Base-by-base conservation (phyloP, 2,329 filamentous ascomycete species). In the Scopulariopsis brevicaulis region DNA sequence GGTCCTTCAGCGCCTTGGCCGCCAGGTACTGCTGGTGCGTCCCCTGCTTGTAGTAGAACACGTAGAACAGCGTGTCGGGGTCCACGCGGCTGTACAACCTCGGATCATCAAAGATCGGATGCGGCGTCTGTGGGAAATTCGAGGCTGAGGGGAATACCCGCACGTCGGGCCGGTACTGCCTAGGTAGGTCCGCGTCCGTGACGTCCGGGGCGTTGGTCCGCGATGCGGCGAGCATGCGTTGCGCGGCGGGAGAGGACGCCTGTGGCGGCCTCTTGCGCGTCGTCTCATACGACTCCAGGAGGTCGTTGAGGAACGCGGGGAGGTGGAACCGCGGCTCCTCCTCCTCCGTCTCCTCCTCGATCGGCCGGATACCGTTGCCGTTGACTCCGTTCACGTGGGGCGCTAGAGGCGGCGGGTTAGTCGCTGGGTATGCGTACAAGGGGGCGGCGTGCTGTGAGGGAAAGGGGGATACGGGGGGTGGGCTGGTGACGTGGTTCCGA, bases 21-120 rank as follows among this genome's bases (percentile, higher is more conserved):
- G 94, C 91, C 60, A 97, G 80, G 68, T 92, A 96, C 70, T 99
- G 94, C 70, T 97, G 92, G 65, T 96, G 92, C 1, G 91, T 92
- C 28, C 91, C 91, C 72, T 99, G 94, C 65, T 93, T 90, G 77
- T 99, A 99, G 78, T 99, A 99, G 74, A 99, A 99, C 53, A 96
- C 89, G 74, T 99, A 99, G 74, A 99, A 99, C 11, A 99, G 79
- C 34, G 93, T 96, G 68, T 99, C 94, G 0, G 92, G 91, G 67
- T 99, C 94, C 60, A 99, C 93, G 59, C 90, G 83, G 28, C 83
- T 82, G 72, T 96, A 99, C 61, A 99, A 74, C 53, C 89, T 80
- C 37, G 90, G 89, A 71, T 99, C 91, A 65, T 96, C 91, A 65
- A 97, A 93, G 63, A 97, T 90, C 2, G 87, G 77, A 50, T 96